phyloP scores from a whole-genome alignment of 1,284 basidiomycete genomes.

The Microbotryomycetes sp. region DNA sequence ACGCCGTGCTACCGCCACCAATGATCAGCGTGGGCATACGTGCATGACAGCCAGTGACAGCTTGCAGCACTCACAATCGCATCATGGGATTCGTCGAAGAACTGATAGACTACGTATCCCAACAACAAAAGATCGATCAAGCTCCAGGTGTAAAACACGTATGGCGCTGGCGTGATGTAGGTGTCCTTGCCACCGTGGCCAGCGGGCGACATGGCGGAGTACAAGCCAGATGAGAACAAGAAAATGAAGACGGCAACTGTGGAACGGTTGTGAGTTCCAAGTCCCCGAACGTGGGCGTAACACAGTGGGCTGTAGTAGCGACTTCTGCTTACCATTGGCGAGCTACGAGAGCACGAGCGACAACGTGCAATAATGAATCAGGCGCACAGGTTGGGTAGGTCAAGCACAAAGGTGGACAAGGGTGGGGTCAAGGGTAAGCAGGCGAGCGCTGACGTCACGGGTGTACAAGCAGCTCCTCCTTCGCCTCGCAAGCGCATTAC shows the following conservation, averaged over 20 bases:
- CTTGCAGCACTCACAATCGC: constrained; percentile 10
- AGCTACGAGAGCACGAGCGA: neutral
- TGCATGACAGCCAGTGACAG: constrained; percentile 9
- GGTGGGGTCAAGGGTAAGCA: neutral
- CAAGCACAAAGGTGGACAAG: neutral
- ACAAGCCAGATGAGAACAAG: constrained; percentile 33
- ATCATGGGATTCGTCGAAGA: constrained; percentile 31
- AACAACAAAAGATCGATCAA: constrained; percentile 42
- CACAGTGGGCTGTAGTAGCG: no score
- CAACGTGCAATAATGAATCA: no score
- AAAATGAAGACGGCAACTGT: constrained; percentile 22
- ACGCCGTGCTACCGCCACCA: neutral
- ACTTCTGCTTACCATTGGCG: neutral
- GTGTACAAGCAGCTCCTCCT: neutral
- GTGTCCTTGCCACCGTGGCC: constrained; percentile 21
- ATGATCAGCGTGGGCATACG: neutral
- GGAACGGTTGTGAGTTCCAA: neutral
- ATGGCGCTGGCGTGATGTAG: constrained; percentile 31
- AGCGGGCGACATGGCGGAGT: constrained; percentile 14
- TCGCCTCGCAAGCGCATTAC: neutral
- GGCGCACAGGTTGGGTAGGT: neutral
- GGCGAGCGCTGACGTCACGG: neutral
- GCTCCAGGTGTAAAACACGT: constrained; percentile 10
- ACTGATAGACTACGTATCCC: constrained; percentile 40
- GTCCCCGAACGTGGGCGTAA: neutral